phyloP scores from a whole-genome alignment of 208 protist genomes.

The Trypanosoma brucei region DNA sequence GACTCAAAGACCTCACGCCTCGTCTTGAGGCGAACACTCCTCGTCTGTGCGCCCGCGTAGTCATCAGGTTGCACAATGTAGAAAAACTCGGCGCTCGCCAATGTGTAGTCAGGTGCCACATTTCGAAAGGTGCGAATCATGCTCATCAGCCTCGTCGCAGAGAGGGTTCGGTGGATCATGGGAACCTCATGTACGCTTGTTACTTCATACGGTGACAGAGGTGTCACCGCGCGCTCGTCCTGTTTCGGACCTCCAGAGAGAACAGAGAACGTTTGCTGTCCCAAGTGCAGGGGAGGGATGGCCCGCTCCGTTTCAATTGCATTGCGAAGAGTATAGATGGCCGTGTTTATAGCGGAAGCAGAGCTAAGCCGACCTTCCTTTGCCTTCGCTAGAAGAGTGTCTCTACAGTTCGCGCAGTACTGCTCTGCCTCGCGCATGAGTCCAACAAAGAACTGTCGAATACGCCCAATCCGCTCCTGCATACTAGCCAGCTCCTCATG shows the following conservation, averaged over 20 bases:
- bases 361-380: conserved; percentile 27
- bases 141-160: conserved; percentile 39
- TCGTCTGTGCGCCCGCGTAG: conserved; percentile 43
- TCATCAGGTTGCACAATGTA: conserved; percentile 45
- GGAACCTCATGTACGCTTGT: conserved; percentile 12
- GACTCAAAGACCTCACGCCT: conserved; percentile 47
- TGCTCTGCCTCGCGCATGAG: conserved; percentile 38
- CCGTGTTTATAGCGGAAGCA: conserved; percentile 76
- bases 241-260: conserved; percentile 1
- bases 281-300: conserved; percentile 66
- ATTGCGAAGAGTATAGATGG: conserved; percentile 69
- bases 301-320: conserved; percentile 70
- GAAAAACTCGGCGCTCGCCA: conserved; percentile 59
- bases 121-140: conserved; percentile 59
- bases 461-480: conserved; percentile 30
- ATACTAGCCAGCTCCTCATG: conserved; percentile 27
- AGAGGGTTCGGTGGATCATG: conserved; percentile 66
- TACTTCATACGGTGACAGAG: not conserved
- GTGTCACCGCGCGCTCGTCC: not conserved
- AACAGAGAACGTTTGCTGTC: conserved; percentile 75
- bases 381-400: conserved; percentile 21
- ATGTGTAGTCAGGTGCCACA: conserved; percentile 67
- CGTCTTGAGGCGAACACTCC: conserved; percentile 21
- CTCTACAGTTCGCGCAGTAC: conserved; percentile 29
- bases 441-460: conserved; percentile 37